Base-by-base conservation (phyloP, 2,329 filamentous ascomycete genomes). In the Celoporthe dispersa region DNA sequence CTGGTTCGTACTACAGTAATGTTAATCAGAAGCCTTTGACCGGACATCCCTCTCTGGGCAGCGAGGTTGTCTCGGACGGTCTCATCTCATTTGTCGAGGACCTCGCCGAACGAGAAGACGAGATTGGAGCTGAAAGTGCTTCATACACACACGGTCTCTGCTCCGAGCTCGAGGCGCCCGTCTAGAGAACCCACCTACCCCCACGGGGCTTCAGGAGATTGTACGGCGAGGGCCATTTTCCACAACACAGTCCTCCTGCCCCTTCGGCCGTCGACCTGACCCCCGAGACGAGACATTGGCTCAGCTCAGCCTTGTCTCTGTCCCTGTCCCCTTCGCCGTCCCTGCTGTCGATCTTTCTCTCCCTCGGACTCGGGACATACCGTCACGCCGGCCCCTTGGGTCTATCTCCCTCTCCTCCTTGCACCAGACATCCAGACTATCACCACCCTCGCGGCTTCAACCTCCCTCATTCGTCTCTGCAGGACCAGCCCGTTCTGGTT, bases 21-120 rank as follows among this genome's bases (percentile, higher is more conserved):
- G 65, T 67, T 71, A 71, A 71, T 71, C 55, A 57, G 37, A 55
- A 67, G 70, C 62, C 70, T 69, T 63, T 70, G 35, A 67, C 60
- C 60, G 64, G 53, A 28, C 53, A 31, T 57, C 67, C 67, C 64
- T 69, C 61, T 67, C 63, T 65, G 63, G 63, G 35, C 53, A 67
- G 64, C 51, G 64, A 60, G 60, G 64, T 35, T 35, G 53, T 67
- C 55, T 68, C 66, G 59, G 59, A 39, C 59, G 33, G 66, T 66
- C 62, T 68, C 64, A 48, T 19, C 28, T 57, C 28, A 33, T 57
- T 16, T 57, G 53, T 57, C 68, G 25, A 57, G 28, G 12, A 57
- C 25, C 12, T 57, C 53, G 28, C 53, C 53, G 53, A 31, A 55
- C 25, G 51, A 55, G 6, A 55, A 14, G 25, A 53, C 48, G n/a